Evolutionary conservation across 192 early-diverging fungal genomes (phyloP).

Genomic region (Jimgerdemannia flammicorona): DNA sequence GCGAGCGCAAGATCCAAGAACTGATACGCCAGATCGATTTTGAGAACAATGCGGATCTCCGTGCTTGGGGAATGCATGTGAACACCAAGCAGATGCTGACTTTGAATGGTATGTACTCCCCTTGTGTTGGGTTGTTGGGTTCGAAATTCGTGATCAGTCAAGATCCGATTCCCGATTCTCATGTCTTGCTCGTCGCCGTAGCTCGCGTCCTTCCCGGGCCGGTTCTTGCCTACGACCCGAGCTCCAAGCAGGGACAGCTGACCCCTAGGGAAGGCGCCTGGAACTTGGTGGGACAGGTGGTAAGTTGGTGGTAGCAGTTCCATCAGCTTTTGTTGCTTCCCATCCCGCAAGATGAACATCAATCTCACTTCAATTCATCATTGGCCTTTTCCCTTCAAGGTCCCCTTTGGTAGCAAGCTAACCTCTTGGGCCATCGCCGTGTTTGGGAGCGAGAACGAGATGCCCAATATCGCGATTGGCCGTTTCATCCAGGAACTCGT

Average conservation of each 20-base stretch:
- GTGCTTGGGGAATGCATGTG: conserved; percentile 63
- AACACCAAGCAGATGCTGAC: not conserved
- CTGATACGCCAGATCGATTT: conserved; percentile 64
- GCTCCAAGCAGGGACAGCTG: conserved; percentile 41
- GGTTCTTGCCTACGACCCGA: conserved; percentile 70
- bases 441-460: not conserved
- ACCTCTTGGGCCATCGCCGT: not conserved
- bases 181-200: not conserved
- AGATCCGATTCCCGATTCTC: not conserved
- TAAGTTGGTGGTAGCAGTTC: conserved; percentile 17
- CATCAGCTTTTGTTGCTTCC: not conserved
- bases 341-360: not conserved
- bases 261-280: conserved; percentile 74
- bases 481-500: conserved; percentile 48
- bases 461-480: conserved; percentile 56
- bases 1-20: conserved; percentile 77
- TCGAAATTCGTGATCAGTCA: not conserved
- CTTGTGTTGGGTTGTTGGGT: conserved; percentile 32
- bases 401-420: not conserved
- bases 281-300: conserved; percentile 83
- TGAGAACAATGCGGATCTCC: conserved; percentile 64
- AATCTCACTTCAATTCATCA: not conserved
- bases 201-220: conserved; percentile 17
- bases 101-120: not conserved
- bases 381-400: not conserved